A percentile compares a stretch with the other conserved stretches of the same genome.
Evolutionary conservation across 345 rosid species (phyloP).

Genomic region (Lepidium sativum): DNA sequence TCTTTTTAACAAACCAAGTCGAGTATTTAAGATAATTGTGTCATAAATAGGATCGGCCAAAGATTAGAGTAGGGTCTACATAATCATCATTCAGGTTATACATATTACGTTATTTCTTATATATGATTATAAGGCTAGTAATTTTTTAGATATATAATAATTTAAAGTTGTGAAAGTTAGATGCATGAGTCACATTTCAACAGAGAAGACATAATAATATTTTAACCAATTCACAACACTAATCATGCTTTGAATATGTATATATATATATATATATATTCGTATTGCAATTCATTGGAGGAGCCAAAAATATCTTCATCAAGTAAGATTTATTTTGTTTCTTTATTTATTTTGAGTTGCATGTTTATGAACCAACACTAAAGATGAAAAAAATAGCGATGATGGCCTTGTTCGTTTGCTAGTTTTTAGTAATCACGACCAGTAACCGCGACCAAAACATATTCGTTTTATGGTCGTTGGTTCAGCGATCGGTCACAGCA

Average conservation of each 20-base stretch:
- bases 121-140: no score
- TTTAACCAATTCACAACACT: conserved; percentile 9
- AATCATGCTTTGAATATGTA: conserved; percentile 1
- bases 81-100: background rate
- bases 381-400: no score
- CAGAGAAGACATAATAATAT: background rate
- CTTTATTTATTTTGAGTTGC: background rate
- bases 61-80: background rate
- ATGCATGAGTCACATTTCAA: conserved; percentile 5
- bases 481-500: no score
- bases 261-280: no score
- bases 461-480: no score
- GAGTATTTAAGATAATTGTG: background rate
- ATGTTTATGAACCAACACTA: background rate
- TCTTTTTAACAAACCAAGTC: background rate
- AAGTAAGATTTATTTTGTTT: background rate
- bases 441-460: no score
- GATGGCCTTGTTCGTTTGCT: no score
- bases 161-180: background rate
- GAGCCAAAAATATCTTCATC: conserved; percentile 2
- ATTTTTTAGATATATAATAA: no score
- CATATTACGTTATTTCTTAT: background rate
- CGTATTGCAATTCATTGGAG: background rate
- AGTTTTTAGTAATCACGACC: no score
- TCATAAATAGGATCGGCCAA: background rate